Evolutionary conservation across 1,139 yeast genomes (phyloP).

Genomic region (Oligophagozyma castellii): DNA sequence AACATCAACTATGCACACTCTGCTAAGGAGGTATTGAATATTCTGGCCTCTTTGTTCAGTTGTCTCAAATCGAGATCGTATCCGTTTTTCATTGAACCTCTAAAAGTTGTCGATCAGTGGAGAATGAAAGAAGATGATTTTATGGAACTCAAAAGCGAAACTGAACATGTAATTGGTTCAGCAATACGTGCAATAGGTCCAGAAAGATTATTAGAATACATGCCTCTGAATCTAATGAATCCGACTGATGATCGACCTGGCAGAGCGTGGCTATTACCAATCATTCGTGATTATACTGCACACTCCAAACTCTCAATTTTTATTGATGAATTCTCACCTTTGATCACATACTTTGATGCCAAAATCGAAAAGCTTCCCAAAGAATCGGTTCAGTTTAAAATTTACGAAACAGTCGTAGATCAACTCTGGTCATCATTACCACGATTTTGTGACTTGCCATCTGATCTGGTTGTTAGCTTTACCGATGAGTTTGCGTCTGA

Average conservation of each 20-base stretch:
- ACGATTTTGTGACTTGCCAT: constrained; percentile 76
- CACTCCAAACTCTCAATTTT: constrained; percentile 57
- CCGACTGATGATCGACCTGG: constrained; percentile 43
- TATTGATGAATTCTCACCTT: constrained; percentile 51
- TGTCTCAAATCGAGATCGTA: constrained; percentile 55
- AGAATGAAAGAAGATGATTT: constrained; percentile 61
- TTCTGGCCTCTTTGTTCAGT: constrained; percentile 48
- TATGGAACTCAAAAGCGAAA: constrained; percentile 61
- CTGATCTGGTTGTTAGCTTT: constrained; percentile 51
- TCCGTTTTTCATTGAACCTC: constrained; percentile 55
- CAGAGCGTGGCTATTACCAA: constrained; percentile 92
- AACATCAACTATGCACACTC: constrained; percentile 66
- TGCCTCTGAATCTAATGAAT: constrained; percentile 64
- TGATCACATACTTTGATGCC: constrained; percentile 42
- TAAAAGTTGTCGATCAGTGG: constrained; percentile 74
- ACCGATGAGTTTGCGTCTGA: constrained; percentile 65
- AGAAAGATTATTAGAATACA: constrained; percentile 52
- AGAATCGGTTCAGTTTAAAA: constrained; percentile 54
- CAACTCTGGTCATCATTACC: constrained; percentile 92
- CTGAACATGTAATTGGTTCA: constrained; percentile 69
- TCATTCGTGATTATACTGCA: constrained; percentile 74
- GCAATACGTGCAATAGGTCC: constrained; percentile 80
- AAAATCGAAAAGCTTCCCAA: constrained; percentile 26
- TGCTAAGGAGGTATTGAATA: constrained; percentile 60
- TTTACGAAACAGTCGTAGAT: constrained; percentile 70